These are phyloP conservation scores for Galerina sulciceps DNA, from an alignment of 768 basidiomycete species.

Conservation along the genomic window DNA sequence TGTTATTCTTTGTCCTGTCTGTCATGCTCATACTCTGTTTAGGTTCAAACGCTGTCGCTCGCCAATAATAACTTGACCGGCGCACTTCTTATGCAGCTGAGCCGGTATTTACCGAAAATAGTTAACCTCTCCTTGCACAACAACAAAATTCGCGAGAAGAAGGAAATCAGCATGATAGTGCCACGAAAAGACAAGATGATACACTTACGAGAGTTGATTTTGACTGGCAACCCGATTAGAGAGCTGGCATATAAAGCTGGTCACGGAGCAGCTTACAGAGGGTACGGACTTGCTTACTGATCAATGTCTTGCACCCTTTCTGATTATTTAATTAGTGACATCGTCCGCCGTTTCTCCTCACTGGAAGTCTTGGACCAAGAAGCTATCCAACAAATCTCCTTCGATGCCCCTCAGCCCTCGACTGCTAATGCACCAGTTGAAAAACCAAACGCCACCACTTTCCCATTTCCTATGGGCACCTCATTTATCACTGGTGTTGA, in stretches of 20 bases:
- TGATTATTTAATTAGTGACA: slow-evolving; percentile 54
- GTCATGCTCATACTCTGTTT: slow-evolving; percentile 10
- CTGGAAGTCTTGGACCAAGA: slow-evolving; percentile 85
- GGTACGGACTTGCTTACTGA: slow-evolving; percentile 43
- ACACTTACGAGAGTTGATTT: slow-evolving; percentile 72
- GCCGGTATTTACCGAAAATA: slow-evolving; percentile 78
- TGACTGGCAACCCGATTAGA: slow-evolving; percentile 77
- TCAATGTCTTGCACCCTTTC: background rate
- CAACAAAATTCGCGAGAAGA: slow-evolving; percentile 71
- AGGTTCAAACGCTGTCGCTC: slow-evolving; percentile 84
- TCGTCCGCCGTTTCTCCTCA: slow-evolving; percentile 79
- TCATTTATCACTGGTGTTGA: slow-evolving; percentile 81
- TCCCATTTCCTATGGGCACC: slow-evolving; percentile 75
- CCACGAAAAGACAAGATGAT: slow-evolving; percentile 61
- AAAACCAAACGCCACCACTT: slow-evolving; percentile 66
- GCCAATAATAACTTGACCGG: slow-evolving; percentile 74
- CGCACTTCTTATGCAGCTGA: slow-evolving; percentile 59
- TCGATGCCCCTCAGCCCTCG: slow-evolving; percentile 69
- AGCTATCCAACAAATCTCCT: slow-evolving; percentile 77
- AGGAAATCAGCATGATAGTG: slow-evolving; percentile 70
- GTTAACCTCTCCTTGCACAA: slow-evolving; percentile 81
- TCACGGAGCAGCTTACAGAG: slow-evolving; percentile 66
- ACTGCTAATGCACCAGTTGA: slow-evolving; percentile 42
- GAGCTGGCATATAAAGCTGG: slow-evolving; percentile 61
- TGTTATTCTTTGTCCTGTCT: background rate